Percentiles rank a stretch among this genome's conserved stretches.
Evolutionary conservation across 192 early-diverging fungal species (phyloP).

Genomic region (Rhizophagus clarus): DNA sequence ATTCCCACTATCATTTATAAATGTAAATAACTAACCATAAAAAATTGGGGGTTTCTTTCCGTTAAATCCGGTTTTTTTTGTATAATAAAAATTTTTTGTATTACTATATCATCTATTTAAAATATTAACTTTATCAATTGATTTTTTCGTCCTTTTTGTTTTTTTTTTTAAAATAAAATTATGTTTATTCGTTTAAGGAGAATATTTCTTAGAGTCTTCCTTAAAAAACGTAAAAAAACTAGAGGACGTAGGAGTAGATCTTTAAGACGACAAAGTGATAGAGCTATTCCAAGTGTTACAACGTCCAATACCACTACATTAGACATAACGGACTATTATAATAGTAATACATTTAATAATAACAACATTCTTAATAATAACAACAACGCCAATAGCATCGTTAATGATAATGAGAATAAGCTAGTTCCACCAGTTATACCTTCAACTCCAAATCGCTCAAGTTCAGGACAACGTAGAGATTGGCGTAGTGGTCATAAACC

Average conservation of each 20-base stretch:
- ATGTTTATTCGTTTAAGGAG: conserved; percentile 1
- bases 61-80: no score
- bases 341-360: background rate
- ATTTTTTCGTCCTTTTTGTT: background rate
- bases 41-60: no score
- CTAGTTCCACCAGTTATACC: no score
- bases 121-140: no score
- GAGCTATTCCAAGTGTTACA: no score
- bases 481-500: conserved; percentile 23
- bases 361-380: no score
- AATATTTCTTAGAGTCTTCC: background rate
- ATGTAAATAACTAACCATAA: no score
- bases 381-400: background rate
- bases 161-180: background rate
- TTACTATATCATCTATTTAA: no score
- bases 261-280: background rate
- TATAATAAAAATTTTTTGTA: no score
- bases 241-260: background rate
- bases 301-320: background rate
- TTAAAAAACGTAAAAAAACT: conserved; percentile 8
- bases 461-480: conserved; percentile 26
- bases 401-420: background rate
- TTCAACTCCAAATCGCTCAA: background rate
- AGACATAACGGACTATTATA: background rate
- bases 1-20: no score